These are phyloP conservation scores for Pseudohalonectria lignicola DNA, from an alignment of 2,329 filamentous ascomycete species.

Conservation along the genomic window DNA sequence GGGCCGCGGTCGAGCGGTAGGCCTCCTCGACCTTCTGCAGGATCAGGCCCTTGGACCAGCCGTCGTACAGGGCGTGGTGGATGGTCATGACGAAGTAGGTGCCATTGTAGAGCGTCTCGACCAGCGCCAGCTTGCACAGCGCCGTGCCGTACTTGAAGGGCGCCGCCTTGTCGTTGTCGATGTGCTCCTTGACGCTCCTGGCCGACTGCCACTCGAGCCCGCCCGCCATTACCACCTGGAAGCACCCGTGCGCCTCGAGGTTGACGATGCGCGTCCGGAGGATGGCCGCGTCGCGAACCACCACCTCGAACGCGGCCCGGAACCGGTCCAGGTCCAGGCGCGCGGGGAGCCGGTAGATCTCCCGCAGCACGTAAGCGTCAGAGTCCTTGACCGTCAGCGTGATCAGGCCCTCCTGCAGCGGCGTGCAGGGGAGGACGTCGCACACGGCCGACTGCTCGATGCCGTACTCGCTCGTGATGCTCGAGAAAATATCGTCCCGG, in stretches of 20 bases:
- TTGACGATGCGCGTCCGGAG: neutral
- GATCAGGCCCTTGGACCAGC: neutral
- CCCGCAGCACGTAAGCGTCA: conserved; percentile 4
- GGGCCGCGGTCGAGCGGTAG: neutral
- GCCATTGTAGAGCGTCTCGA: neutral
- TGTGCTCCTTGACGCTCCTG: neutral
- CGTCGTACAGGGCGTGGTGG: conserved; percentile 1
- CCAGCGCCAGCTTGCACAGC: neutral
- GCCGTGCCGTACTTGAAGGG: neutral
- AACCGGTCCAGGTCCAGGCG: neutral
- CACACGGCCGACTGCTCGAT: conserved; percentile 3
- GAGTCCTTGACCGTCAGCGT: conserved; percentile 4
- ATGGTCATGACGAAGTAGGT: conserved; percentile 1
- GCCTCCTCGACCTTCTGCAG: neutral
- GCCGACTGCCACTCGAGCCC: neutral
- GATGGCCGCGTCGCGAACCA: neutral
- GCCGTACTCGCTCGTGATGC: neutral
- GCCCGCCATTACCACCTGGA: neutral
- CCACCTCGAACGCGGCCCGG: neutral
- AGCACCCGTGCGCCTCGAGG: neutral
- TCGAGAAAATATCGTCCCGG: neutral
- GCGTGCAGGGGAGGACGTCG: conserved; percentile 12
- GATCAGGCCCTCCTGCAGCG: conserved; percentile 12
- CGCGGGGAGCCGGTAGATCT: conserved; percentile 2
- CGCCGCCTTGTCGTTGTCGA: neutral